Percentiles rank a stretch among this genome's conserved stretches.
phyloP scores from a whole-genome alignment of 2,329 filamentous ascomycete genomes.

The Aureobasidium zeae region DNA sequence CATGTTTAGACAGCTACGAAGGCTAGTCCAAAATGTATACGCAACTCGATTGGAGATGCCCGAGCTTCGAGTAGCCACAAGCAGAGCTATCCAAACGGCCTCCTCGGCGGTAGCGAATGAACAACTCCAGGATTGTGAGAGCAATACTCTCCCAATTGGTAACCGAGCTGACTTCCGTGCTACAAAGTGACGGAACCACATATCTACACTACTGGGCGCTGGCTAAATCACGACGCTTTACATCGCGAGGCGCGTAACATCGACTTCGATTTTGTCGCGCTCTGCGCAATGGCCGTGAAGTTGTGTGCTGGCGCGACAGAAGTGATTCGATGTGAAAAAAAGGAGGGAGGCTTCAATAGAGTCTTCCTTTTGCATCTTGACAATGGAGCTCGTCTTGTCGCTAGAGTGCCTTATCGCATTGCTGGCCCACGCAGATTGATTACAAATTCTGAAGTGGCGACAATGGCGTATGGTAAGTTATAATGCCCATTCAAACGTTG shows the following conservation, averaged over 20 bases:
- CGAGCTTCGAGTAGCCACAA: too few relatives aligned
- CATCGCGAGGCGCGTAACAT: constrained; percentile 32
- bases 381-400: constrained; percentile 31
- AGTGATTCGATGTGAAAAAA: constrained; percentile 33
- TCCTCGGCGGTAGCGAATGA: too few relatives aligned
- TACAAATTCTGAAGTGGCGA: constrained; percentile 39
- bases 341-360: constrained; percentile 38
- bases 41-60: too few relatives aligned
- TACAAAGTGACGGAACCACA: too few relatives aligned
- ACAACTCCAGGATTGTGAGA: too few relatives aligned
- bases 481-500: constrained; percentile 5
- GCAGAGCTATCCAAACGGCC: too few relatives aligned
- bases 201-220: constrained; percentile 25
- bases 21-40: too few relatives aligned
- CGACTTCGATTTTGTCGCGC: constrained; percentile 33
- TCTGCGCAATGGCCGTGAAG: constrained; percentile 31
- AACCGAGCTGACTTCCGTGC: too few relatives aligned
- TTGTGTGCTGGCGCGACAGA: constrained; percentile 29
- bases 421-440: constrained; percentile 31
- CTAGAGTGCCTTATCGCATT: constrained; percentile 33
- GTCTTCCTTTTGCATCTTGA: constrained; percentile 37
- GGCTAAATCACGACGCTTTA: constrained; percentile 31
- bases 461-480: constrained; percentile 25
- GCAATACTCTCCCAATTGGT: too few relatives aligned
- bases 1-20: too few relatives aligned